Evolutionary conservation across 805 yeast species (phyloP).

Genomic region (Saccharomycopsis fibuligera): DNA sequence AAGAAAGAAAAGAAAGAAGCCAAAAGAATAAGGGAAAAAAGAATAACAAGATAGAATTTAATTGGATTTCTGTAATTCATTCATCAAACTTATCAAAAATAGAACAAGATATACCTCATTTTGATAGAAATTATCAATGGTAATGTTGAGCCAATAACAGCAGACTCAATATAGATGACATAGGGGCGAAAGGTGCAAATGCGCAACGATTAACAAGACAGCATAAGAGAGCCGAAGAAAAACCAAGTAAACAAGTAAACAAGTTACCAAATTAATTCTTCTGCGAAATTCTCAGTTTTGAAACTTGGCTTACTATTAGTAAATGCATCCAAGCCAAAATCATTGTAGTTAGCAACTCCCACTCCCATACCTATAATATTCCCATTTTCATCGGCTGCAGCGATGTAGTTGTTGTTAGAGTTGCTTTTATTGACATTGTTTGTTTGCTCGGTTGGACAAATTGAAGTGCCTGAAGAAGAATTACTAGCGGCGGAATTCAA

Average conservation of each 20-base stretch:
- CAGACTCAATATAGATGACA: too few relatives aligned
- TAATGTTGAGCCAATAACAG: too few relatives aligned
- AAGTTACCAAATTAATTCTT: conserved; percentile 1
- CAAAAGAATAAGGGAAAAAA: neutral
- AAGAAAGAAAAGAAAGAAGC: neutral
- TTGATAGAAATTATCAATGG: too few relatives aligned
- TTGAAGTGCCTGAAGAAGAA: neutral
- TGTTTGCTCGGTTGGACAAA: neutral
- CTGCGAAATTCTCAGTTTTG: neutral
- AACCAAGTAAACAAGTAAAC: neutral
- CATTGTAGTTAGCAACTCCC: neutral
- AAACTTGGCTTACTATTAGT: neutral
- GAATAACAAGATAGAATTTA: too few relatives aligned
- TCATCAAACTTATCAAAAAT: too few relatives aligned
- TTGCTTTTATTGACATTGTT: neutral
- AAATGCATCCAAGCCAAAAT: neutral
- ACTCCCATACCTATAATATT: neutral
- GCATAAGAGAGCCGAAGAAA: neutral
- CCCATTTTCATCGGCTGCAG: neutral
- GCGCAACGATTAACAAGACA: too few relatives aligned
- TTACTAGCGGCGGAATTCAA: neutral
- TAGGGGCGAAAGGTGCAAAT: too few relatives aligned
- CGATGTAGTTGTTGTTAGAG: neutral
- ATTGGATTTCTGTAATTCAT: too few relatives aligned
- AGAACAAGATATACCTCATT: too few relatives aligned